Percentiles rank a stretch among this genome's conserved stretches.
phyloP scores from a whole-genome alignment of 306 rosid genomes.

The Canavalia ensiformis region DNA sequence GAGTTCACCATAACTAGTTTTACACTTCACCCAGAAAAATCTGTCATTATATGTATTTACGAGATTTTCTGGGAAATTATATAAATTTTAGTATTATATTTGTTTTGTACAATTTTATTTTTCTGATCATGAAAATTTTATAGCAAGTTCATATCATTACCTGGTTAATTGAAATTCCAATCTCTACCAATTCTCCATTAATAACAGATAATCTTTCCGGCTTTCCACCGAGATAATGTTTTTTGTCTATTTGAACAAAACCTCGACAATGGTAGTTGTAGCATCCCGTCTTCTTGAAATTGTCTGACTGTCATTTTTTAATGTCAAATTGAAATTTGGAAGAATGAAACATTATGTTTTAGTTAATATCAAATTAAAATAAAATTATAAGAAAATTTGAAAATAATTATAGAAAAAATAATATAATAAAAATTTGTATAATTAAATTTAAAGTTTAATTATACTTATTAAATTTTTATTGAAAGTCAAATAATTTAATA shows the following conservation, averaged over 20 bases:
- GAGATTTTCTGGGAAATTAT: background rate
- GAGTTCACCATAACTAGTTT: no score
- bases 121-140: no score
- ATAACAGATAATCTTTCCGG: background rate
- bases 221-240: background rate
- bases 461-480: no score
- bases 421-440: no score
- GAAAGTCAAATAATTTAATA: no score
- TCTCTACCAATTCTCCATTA: accelerated
- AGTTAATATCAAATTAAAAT: background rate
- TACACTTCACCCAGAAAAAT: background rate
- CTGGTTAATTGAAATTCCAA: background rate
- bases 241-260: background rate
- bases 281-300: background rate
- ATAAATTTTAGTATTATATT: no score
- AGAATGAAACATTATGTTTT: background rate
- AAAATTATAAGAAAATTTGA: no score
- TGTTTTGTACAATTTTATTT: no score
- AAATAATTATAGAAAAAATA: background rate
- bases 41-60: accelerated
- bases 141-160: background rate
- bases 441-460: no score
- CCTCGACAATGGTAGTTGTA: background rate
- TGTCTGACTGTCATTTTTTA: background rate
- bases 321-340: background rate